These are phyloP conservation scores for Ambrosiella beaveri DNA, from an alignment of 2,329 filamentous ascomycete species.

Conservation along the genomic window DNA sequence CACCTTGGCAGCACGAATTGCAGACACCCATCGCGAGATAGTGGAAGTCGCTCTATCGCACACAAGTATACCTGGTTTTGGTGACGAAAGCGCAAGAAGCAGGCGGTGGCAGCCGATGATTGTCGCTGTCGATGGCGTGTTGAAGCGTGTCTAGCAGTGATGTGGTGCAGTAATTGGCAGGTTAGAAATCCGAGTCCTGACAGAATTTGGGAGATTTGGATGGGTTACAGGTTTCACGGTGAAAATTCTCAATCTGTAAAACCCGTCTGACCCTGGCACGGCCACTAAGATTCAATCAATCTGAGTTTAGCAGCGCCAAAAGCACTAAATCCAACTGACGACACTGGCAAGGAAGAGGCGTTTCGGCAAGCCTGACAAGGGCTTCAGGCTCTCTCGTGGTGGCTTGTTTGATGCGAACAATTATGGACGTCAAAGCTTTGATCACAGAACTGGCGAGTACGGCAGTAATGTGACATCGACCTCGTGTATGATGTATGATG, in stretches of 20 bases:
- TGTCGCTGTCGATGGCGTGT: conserved; percentile 7
- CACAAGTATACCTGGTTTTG: conserved; percentile 7
- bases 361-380: not conserved
- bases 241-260: not conserved
- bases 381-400: not conserved
- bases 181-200: conserved; percentile 2
- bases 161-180: not conserved
- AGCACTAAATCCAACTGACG: not conserved
- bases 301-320: not conserved
- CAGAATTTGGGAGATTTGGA: conserved; percentile 7
- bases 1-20: conserved; percentile 43
- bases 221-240: conserved; percentile 3
- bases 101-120: not conserved
- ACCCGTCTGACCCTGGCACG: not conserved
- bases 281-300: not conserved
- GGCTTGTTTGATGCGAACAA: not conserved
- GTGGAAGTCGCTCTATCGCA: conserved; percentile 1
- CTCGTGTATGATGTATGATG: no score
- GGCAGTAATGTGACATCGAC: no score
- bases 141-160: conserved; percentile 4
- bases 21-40: conserved; percentile 39
- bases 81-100: not conserved
- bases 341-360: not conserved
- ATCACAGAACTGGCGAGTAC: not conserved
- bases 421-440: not conserved